These are phyloP conservation scores for Ascoidea rubescens DNA, from an alignment of 805 yeast species.

Conservation along the genomic window DNA sequence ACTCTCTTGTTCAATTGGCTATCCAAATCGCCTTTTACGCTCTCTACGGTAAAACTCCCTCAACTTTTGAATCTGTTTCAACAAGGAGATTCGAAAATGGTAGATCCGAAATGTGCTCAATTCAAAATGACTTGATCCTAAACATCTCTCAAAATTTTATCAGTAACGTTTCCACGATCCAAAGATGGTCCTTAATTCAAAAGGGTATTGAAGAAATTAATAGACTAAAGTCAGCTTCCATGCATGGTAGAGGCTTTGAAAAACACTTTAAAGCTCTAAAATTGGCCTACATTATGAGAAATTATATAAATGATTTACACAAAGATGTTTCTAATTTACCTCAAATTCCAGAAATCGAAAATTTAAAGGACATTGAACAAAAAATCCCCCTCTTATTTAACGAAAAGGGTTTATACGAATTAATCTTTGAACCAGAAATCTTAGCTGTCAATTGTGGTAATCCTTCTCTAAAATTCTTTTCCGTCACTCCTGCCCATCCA, in stretches of 20 bases:
- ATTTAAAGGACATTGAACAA: slow-evolving; percentile 11
- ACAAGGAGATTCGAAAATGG: slow-evolving; percentile 56
- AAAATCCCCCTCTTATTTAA: slow-evolving; percentile 32
- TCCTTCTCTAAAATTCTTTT: slow-evolving; percentile 75
- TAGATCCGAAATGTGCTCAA: slow-evolving; percentile 54
- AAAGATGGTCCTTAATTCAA: slow-evolving; percentile 30
- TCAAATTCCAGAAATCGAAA: slow-evolving; percentile 14
- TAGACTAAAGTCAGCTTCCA: slow-evolving; percentile 1
- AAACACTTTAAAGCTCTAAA: slow-evolving; percentile 55
- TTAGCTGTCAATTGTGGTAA: slow-evolving; percentile 78
- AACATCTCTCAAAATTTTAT: slow-evolving; percentile 49
- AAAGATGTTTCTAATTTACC: slow-evolving; percentile 25
- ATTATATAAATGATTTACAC: slow-evolving; percentile 29
- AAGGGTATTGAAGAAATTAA: slow-evolving; percentile 11
- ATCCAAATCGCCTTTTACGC: slow-evolving; percentile 88
- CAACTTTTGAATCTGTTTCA: slow-evolving; percentile 83
- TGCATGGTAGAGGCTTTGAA: slow-evolving; percentile 51
- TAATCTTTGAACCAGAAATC: slow-evolving; percentile 25
- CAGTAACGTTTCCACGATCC: slow-evolving; percentile 31
- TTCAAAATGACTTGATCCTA: slow-evolving; percentile 40
- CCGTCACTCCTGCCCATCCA: slow-evolving; percentile 78
- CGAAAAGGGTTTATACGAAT: slow-evolving; percentile 17
- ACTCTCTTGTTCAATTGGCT: slow-evolving; percentile 82
- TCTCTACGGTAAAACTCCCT: slow-evolving; percentile 76
- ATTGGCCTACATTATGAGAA: slow-evolving; percentile 37